These are phyloP conservation scores for Leishmania martiniquensis DNA, from an alignment of 208 protist genomes.

Conservation along the genomic window DNA sequence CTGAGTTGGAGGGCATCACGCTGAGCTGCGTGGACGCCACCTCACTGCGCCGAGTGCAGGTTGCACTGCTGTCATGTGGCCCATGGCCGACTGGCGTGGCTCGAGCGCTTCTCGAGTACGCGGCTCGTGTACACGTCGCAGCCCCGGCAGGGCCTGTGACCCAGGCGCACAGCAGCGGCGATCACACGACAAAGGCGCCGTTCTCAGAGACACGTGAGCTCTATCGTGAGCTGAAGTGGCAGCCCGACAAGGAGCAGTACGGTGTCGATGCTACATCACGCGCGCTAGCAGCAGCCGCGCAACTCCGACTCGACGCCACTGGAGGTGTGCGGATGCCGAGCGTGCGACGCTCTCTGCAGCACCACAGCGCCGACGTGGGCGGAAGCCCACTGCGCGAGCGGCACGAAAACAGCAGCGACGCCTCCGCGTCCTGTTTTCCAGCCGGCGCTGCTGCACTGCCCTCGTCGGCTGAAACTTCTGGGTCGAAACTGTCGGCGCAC, in stretches of 20 bases:
- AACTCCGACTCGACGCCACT: background rate
- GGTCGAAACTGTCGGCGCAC: background rate
- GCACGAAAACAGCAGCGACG: background rate
- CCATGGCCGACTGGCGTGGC: slow-evolving; percentile 21
- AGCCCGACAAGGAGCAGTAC: background rate
- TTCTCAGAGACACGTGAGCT: slow-evolving; percentile 12
- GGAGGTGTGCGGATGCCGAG: background rate
- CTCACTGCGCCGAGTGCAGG: slow-evolving; percentile 21
- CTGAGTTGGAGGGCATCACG: background rate
- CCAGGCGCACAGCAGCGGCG: background rate
- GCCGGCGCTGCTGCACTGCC: background rate
- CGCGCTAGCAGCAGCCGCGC: background rate
- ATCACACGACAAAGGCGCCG: background rate
- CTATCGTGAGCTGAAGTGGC: background rate
- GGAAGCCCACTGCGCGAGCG: background rate
- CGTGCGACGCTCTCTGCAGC: background rate
- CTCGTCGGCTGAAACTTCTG: background rate
- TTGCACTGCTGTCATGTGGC: slow-evolving; percentile 18
- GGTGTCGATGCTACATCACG: background rate
- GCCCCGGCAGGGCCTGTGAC: background rate
- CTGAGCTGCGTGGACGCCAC: slow-evolving; percentile 7
- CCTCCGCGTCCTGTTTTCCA: background rate
- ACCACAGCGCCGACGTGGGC: background rate
- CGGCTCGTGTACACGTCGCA: background rate
- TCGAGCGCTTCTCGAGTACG: slow-evolving; percentile 19